Conservation (phyloP, 1,284 basidiomycete genomes). For the Vanrija humicola region DNA sequence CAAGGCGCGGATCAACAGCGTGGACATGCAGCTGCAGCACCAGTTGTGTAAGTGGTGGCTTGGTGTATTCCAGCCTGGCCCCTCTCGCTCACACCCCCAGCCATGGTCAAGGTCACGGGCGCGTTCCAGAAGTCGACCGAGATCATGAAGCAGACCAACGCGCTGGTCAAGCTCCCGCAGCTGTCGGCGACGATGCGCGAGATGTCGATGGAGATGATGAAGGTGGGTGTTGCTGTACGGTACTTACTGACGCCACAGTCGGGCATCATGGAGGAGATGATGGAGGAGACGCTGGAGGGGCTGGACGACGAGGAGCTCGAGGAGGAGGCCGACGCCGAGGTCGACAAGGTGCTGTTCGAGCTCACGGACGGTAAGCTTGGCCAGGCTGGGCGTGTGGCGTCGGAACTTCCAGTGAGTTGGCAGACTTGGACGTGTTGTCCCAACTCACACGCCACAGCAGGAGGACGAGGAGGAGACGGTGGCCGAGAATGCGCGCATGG, state of each 20-base stretch:
- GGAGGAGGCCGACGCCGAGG: conserved; percentile 94
- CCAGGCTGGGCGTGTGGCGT: conserved; percentile 67
- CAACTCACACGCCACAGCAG: conserved; percentile 48
- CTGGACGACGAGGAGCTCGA: conserved; percentile 90
- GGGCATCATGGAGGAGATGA: conserved; percentile 89
- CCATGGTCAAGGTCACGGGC: conserved; percentile 96
- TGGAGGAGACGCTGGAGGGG: conserved; percentile 72
- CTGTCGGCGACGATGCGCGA: conserved; percentile 89
- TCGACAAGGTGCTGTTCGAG: conserved; percentile 94
- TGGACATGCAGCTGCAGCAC: conserved; percentile 83
- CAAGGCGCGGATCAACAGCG: conserved; percentile 89
- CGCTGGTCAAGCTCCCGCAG: conserved; percentile 86
- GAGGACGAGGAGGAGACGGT: conserved; percentile 76
- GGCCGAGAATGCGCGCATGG: conserved; percentile 78
- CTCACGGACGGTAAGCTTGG: conserved; percentile 95
- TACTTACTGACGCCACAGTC: conserved; percentile 55
- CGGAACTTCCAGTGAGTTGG: conserved; percentile 69
- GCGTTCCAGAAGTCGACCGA: conserved; percentile 95
- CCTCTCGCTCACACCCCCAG: conserved; percentile 50
- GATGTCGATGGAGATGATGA: conserved; percentile 99
- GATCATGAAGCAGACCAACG: conserved; percentile 97
- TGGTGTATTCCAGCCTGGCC: background rate
- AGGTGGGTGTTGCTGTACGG: conserved; percentile 54
- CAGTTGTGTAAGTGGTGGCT: conserved; percentile 72
- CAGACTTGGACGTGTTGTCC: background rate